Percentiles rank a stretch among this genome's conserved stretches.
Conservation (phyloP, 306 rosid species). For the Ziziphus jujuba region DNA sequence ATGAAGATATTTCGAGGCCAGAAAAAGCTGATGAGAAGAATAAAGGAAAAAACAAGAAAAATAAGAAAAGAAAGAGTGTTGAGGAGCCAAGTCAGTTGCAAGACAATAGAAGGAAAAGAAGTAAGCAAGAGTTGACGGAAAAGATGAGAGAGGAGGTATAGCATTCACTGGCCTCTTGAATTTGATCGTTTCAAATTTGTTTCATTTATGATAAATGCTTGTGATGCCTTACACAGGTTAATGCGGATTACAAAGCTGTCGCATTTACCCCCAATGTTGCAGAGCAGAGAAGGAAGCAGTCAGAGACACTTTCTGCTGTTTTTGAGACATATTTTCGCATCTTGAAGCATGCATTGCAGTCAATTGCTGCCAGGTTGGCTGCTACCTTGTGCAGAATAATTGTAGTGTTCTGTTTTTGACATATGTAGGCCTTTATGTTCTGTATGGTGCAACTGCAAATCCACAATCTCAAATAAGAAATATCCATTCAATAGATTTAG, state of each 20-base stretch:
- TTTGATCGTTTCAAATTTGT: slow-evolving; percentile 18
- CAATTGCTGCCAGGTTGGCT: slow-evolving; percentile 47
- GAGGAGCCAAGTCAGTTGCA: slow-evolving; percentile 56
- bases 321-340: slow-evolving; percentile 92
- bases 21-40: slow-evolving; percentile 51
- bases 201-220: slow-evolving; percentile 6
- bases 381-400: not conserved
- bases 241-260: slow-evolving; percentile 92
- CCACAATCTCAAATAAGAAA: not conserved
- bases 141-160: slow-evolving; percentile 82
- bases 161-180: slow-evolving; percentile 21
- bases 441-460: not conserved
- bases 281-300: slow-evolving; percentile 76
- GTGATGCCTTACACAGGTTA: slow-evolving; percentile 56
- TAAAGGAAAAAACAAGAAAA: slow-evolving; percentile 53
- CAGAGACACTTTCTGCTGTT: slow-evolving; percentile 87
- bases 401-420: too few relatives aligned
- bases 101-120: slow-evolving; percentile 66
- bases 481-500: not conserved
- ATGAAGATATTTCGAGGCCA: slow-evolving; percentile 77
- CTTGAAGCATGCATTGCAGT: slow-evolving; percentile 75
- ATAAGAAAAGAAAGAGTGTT: slow-evolving; percentile 60
- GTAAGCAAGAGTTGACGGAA: slow-evolving; percentile 57
- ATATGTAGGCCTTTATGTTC: not conserved
- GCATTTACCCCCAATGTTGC: slow-evolving; percentile 64